phyloP scores from a whole-genome alignment of 2,329 filamentous ascomycete species.

The Periconia digitata region DNA sequence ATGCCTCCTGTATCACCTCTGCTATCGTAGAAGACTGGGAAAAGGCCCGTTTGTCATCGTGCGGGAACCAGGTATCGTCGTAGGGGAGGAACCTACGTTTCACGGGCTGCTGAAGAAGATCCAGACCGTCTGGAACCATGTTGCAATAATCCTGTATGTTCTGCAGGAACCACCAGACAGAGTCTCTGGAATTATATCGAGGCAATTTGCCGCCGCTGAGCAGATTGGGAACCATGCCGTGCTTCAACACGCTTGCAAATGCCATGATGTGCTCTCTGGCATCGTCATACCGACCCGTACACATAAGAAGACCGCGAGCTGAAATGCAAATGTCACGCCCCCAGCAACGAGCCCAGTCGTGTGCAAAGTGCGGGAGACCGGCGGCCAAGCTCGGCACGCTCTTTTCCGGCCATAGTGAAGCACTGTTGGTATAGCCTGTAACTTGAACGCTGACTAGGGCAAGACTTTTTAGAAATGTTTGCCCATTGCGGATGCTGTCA shows the following conservation, averaged over 20 bases:
- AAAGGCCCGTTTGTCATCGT: constrained; percentile 81
- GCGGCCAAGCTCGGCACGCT: constrained; percentile 85
- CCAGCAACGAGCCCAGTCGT: constrained; percentile 95
- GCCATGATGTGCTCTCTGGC: constrained; percentile 92
- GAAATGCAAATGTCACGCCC: constrained; percentile 97
- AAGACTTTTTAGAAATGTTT: constrained; percentile 85
- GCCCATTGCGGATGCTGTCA: constrained; percentile 73
- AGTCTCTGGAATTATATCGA: constrained; percentile 93
- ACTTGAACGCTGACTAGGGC: constrained; percentile 91
- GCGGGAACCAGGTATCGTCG: constrained; percentile 90
- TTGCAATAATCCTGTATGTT: constrained; percentile 90
- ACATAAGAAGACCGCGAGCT: constrained; percentile 85
- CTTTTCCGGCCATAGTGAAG: constrained; percentile 85
- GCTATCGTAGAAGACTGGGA: constrained; percentile 79
- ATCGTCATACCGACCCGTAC: constrained; percentile 83
- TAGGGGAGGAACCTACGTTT: constrained; percentile 88
- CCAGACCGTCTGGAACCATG: constrained; percentile 74
- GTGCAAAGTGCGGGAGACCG: constrained; percentile 89
- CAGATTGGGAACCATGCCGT: constrained; percentile 97
- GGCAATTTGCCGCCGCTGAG: constrained; percentile 82
- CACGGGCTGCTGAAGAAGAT: constrained; percentile 74
- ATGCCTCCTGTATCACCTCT: constrained; percentile 88
- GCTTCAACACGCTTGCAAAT: constrained; percentile 94
- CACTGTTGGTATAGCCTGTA: constrained; percentile 85
- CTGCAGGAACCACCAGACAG: constrained; percentile 97